Percentiles rank a stretch among this genome's conserved stretches.
Evolutionary conservation across 2,329 filamentous ascomycete species (phyloP).

Genomic region (Aspergillus bombycis): DNA sequence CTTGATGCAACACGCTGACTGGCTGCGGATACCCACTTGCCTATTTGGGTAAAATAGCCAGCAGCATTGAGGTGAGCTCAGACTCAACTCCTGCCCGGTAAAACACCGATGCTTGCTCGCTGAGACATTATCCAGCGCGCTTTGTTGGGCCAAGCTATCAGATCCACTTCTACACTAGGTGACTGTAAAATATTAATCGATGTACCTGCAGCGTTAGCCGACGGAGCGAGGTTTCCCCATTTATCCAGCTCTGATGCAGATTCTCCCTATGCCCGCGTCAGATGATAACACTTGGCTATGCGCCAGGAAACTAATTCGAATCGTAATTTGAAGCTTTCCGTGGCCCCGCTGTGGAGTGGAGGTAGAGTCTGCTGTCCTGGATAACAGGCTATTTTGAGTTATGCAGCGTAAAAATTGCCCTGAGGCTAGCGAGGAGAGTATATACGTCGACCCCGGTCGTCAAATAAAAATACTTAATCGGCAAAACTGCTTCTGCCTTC

Average conservation of each 20-base stretch:
- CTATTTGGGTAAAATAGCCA: conserved; percentile 6
- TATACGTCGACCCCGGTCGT: background rate
- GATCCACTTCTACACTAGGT: background rate
- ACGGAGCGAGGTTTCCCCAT: background rate
- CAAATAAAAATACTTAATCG: background rate
- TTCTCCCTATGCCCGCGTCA: background rate
- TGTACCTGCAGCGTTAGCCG: background rate
- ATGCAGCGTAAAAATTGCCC: background rate
- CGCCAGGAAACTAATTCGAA: background rate
- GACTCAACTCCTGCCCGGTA: background rate
- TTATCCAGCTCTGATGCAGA: too few relatives aligned
- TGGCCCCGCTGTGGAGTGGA: background rate
- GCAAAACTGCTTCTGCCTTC: background rate
- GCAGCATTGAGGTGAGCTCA: background rate
- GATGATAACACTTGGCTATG: background rate
- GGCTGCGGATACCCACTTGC: background rate
- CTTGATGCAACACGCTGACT: background rate
- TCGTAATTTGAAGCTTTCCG: background rate
- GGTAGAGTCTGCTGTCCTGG: background rate
- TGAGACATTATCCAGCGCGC: background rate
- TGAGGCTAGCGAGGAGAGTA: background rate
- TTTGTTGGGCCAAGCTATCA: background rate
- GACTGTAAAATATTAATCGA: background rate
- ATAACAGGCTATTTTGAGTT: background rate
- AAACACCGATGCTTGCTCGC: background rate